Conservation (phyloP, 805 yeast genomes). For the Candida lessepsii region DNA sequence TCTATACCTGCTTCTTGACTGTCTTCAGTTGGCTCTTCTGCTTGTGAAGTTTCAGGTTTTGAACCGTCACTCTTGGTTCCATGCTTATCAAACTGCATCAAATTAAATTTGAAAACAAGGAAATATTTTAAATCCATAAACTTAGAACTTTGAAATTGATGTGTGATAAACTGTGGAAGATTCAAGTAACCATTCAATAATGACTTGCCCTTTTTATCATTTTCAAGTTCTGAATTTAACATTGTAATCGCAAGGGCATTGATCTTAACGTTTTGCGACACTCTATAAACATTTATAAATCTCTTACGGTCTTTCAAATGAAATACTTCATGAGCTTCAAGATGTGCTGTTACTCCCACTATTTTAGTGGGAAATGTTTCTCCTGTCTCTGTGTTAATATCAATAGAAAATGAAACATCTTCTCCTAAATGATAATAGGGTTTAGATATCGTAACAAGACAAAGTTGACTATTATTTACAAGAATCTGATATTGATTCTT, state of each 20-base stretch:
- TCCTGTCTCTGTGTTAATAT: slow-evolving; percentile 19
- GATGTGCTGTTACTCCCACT: slow-evolving; percentile 31
- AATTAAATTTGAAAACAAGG: slow-evolving; percentile 36
- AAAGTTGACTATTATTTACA: slow-evolving; percentile 32
- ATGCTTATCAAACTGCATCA: slow-evolving; percentile 24
- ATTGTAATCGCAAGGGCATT: slow-evolving; percentile 34
- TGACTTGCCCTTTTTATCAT: slow-evolving; percentile 8
- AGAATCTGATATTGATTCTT: slow-evolving; percentile 38
- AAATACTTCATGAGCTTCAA: slow-evolving; percentile 42
- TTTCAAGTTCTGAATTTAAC: slow-evolving; percentile 12
- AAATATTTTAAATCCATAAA: slow-evolving; percentile 37
- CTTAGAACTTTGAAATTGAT: slow-evolving; percentile 36
- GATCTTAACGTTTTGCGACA: slow-evolving; percentile 31
- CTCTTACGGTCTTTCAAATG: slow-evolving; percentile 19
- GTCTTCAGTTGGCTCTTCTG: no score
- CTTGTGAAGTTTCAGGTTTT: background rate
- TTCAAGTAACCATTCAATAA: slow-evolving; percentile 26
- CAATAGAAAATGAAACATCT: slow-evolving; percentile 33
- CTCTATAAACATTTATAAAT: slow-evolving; percentile 29
- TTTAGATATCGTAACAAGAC: slow-evolving; percentile 31
- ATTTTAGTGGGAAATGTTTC: slow-evolving; percentile 20
- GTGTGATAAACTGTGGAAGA: slow-evolving; percentile 30
- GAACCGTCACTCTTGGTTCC: no score
- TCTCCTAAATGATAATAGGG: slow-evolving; percentile 40
- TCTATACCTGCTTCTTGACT: background rate